Base-by-base conservation (phyloP, 441 rosid species). In the Erodium moschatum region DNA sequence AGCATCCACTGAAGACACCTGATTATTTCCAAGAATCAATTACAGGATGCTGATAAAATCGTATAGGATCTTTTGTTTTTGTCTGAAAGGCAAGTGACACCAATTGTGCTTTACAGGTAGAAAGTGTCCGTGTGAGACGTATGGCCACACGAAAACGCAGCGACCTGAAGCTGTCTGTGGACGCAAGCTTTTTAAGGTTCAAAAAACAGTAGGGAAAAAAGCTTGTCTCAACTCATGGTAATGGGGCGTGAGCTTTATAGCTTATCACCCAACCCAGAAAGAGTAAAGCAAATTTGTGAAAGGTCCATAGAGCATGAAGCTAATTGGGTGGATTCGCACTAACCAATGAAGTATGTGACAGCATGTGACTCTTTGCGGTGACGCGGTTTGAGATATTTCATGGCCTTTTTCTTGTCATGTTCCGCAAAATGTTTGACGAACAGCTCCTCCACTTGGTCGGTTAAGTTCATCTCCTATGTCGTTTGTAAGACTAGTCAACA, bases 1-100 rank as follows among this genome's bases (percentile, higher is more conserved):
- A 94, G 87, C 94, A 87, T 1, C 99, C 99, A 10, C 89, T 79
- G 85, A 91, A 89, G 64, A 94, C 84, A 58, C 98, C 98, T 94
- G 89, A 16, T 38, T 38, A 38, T 38, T 9, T 5, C 7, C 44
- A 38, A 38, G 44, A 38, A 38, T 38, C 44, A 38, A 3, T 35
- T 35, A 3, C 40, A 35, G 6, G 40, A 35, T 35, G 40, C 40
- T 35, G 40, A 35, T 35, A 35, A 38, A 38, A 38, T 38, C 44
- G 7, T 38, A 38, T 38, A 9, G 8, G 44, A 38, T 38, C 44
- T 38, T 24, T 24, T 24, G 27, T 24, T 24, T 24, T 24, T 24
- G 27, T 24, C 27, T n/a, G n/a, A n/a, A n/a, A 50, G 58, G 15
- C 60, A 16, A 52, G 60, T 52, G 60, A 52, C 60, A 52, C 20